Evolutionary conservation across 495 filamentous ascomycete genomes (phyloP).

Genomic region (Tuber magnatum): DNA sequence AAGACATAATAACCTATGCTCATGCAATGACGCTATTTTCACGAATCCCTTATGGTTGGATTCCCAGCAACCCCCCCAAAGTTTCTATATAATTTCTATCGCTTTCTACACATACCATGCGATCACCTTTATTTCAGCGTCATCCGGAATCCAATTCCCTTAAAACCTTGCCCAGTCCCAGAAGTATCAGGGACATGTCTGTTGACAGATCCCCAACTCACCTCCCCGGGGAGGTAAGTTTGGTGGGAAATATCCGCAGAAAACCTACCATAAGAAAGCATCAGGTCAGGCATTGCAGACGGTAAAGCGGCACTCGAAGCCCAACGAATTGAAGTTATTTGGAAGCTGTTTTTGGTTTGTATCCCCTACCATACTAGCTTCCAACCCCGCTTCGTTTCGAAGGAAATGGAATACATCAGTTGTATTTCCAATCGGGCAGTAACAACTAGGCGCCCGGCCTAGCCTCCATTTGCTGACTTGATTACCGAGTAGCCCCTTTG

Average conservation of each 20-base stretch:
- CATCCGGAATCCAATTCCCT: slow-evolving; percentile 6
- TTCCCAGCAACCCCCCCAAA: not conserved
- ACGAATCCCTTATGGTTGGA: not conserved
- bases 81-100: not conserved
- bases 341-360: slow-evolving; percentile 86
- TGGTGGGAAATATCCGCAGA: slow-evolving; percentile 48
- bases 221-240: slow-evolving; percentile 30
- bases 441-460: not conserved
- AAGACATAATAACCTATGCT: not conserved
- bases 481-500: slow-evolving; percentile 53
- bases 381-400: not conserved
- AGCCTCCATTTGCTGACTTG: slow-evolving; percentile 1
- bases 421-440: slow-evolving; percentile 8
- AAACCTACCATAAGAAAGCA: slow-evolving; percentile 74
- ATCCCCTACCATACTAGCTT: not conserved
- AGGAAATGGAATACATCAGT: not conserved
- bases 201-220: slow-evolving; percentile 39
- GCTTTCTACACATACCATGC: not conserved
- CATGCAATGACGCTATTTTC: not conserved
- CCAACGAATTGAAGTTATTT: slow-evolving; percentile 70
- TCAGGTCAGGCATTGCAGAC: slow-evolving; percentile 69
- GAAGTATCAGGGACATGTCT: slow-evolving; percentile 43
- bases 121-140: not conserved
- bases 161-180: not conserved
- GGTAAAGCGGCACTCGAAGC: slow-evolving; percentile 62